Evolutionary conservation across 108 stramenopile genomes (phyloP), one percentile per base, ranked within the genome.

Genomic region (Stephanodiscus triporus): DNA sequence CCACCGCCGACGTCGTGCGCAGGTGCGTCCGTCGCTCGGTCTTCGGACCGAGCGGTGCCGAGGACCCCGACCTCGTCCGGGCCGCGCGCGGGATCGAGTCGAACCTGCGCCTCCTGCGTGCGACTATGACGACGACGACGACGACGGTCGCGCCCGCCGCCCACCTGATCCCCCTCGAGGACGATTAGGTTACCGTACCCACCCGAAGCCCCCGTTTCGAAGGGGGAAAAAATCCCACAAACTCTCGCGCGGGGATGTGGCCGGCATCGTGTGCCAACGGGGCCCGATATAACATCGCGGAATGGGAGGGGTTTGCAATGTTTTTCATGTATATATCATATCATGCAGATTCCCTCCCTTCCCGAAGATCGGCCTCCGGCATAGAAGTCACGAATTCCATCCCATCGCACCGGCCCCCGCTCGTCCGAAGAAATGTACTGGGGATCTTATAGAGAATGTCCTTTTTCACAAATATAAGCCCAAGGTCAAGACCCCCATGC

Each of bases 131-230:
- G 9, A 26, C 53, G 26, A 54, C 53, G 26, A 0, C 10, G 20
- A 9, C 24, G 13, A 27, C 16, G 2, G 14, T 16, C 16, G 43
- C 43, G 23, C 10, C 53, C 53, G 24, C 66, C 11, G 26, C 66
- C 32, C 66, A 67, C 34, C 66, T 67, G 0, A 67, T 67, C 66
- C 66, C 66, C n/a, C 66, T 51, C 48, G 66, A 54, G 10, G 66
- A 67, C 17, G 50, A 53, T 27, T 32, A 34, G 14, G 16, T 23
- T 0, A 22, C 30, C 10, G 0, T 4, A 65, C 63, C 26, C 32
- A 4, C 32, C 4, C 32, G 32, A 34, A 5, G 32, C n/a, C n/a
- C n/a, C n/a, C n/a, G n/a, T 40, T 40, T 40, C 40, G 10, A 4
- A 3, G 7, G 40, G 11, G 40, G 9, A 40, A 40, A 40, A 9